Conservation (phyloP, 129 eudicot genomes). For the Arctium minus region DNA sequence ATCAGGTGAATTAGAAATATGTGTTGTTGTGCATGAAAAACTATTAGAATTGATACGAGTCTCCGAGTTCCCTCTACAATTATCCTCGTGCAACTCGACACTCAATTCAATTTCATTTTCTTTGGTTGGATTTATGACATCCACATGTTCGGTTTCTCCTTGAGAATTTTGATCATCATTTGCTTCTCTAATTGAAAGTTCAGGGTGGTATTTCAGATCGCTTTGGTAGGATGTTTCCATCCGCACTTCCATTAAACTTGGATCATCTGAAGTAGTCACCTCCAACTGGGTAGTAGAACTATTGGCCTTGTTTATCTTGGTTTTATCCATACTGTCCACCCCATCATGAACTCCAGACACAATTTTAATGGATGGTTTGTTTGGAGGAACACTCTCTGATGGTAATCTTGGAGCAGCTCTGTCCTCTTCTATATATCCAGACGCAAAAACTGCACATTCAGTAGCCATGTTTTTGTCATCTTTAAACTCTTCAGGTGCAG, state of each 20-base stretch:
- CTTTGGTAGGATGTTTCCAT: conserved; percentile 17
- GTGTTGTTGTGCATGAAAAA: conserved; percentile 9
- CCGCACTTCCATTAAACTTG: conserved; percentile 13
- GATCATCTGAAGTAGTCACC: conserved; percentile 13
- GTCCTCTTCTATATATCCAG: conserved; percentile 21
- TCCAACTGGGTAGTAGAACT: not conserved
- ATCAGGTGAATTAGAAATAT: conserved; percentile 16
- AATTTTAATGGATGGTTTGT: not conserved
- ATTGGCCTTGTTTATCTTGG: not conserved
- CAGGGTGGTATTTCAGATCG: conserved; percentile 17
- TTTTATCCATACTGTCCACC: conserved; percentile 4
- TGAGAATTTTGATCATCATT: conserved; percentile 22
- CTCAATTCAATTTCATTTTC: conserved; percentile 22
- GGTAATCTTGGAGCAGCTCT: conserved; percentile 16
- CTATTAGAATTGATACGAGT: conserved; percentile 1
- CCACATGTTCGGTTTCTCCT: conserved; percentile 28
- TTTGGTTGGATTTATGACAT: conserved; percentile 13
- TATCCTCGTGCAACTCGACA: conserved; percentile 1
- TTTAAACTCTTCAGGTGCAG: conserved; percentile 21
- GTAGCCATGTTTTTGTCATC: conserved; percentile 20
- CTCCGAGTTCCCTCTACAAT: conserved; percentile 11
- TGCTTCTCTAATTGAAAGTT: conserved; percentile 24
- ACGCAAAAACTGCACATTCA: conserved; percentile 7
- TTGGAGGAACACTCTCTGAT: conserved; percentile 4
- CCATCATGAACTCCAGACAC: not conserved